Conservation (phyloP, 2,329 filamentous ascomycete genomes). For the Clonostachys solani region DNA sequence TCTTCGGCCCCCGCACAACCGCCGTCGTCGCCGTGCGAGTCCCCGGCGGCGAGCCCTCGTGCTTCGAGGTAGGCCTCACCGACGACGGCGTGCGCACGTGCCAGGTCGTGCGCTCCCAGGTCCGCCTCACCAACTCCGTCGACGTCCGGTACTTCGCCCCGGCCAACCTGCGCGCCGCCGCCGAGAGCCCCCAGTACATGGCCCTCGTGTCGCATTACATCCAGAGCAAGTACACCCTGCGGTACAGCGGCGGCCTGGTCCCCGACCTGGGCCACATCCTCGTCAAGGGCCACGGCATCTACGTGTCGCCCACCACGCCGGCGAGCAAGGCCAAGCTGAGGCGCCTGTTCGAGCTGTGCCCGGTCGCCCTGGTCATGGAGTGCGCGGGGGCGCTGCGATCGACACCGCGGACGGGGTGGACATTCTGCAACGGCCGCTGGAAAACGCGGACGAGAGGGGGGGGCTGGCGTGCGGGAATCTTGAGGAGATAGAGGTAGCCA, state of each 20-base stretch:
- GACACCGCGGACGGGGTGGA: conserved; percentile 37
- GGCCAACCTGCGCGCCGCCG: conserved; percentile 54
- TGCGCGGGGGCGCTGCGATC: conserved; percentile 54
- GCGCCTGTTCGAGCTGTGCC: conserved; percentile 53
- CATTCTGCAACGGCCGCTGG: conserved; percentile 32
- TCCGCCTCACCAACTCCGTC: conserved; percentile 28
- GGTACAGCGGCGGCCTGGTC: conserved; percentile 57
- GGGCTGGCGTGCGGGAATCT: conserved; percentile 45
- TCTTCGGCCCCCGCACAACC: conserved; percentile 50
- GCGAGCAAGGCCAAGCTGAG: conserved; percentile 52
- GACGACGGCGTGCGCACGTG: conserved; percentile 12
- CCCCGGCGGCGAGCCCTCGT: conserved; percentile 28
- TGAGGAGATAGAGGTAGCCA: conserved; percentile 35
- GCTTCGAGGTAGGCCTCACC: conserved; percentile 47
- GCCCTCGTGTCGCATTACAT: conserved; percentile 45
- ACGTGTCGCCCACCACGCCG: conserved; percentile 50
- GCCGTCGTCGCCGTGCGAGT: conserved; percentile 50
- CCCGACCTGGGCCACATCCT: conserved; percentile 57
- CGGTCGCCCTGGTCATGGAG: conserved; percentile 56
- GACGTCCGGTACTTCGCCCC: conserved; percentile 57
- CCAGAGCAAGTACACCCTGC: conserved; percentile 48
- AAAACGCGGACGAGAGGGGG: conserved; percentile 41
- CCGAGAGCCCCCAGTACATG: conserved; percentile 44
- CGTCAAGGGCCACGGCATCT: conserved; percentile 58
- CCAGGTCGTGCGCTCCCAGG: conserved; percentile 32